These are phyloP conservation scores for Fusarium coffeatum DNA, from an alignment of 2,329 filamentous ascomycete genomes.

Conservation along the genomic window DNA sequence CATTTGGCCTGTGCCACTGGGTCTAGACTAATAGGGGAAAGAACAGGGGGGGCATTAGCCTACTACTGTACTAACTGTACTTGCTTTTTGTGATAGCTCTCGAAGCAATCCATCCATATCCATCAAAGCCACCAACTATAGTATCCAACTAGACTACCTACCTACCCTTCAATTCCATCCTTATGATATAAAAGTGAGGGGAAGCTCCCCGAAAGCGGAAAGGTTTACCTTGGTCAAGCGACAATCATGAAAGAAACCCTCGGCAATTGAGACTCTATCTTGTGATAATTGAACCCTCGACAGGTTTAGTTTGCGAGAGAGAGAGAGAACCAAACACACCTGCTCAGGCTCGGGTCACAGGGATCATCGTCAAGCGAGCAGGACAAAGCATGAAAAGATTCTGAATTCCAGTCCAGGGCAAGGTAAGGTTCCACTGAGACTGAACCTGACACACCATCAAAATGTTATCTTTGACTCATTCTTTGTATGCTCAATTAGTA, in stretches of 20 bases:
- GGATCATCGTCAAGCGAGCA: constrained; percentile 13
- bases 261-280: constrained; percentile 22
- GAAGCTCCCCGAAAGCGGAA: constrained; percentile 35
- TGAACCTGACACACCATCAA: constrained; percentile 4
- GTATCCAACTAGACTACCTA: background rate
- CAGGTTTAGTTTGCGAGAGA: constrained; percentile 29
- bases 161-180: background rate
- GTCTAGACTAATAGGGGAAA: background rate
- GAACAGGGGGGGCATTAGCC: background rate
- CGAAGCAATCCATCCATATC: background rate
- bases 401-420: background rate
- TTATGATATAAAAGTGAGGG: constrained; percentile 21
- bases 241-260: constrained; percentile 11
- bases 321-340: constrained; percentile 3
- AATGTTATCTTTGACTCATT: background rate
- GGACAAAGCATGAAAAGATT: background rate
- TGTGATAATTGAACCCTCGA: constrained; percentile 26
- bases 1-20: constrained; percentile 30
- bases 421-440: constrained; percentile 2
- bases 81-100: constrained; percentile 7
- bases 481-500: background rate
- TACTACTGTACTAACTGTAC: background rate
- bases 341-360: constrained; percentile 2
- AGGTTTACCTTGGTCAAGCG: background rate
- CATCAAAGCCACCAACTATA: background rate